Evolutionary conservation across 768 basidiomycete species (phyloP), one percentile per base, ranked within the genome.

Genomic region (Termitomyces sp.): DNA sequence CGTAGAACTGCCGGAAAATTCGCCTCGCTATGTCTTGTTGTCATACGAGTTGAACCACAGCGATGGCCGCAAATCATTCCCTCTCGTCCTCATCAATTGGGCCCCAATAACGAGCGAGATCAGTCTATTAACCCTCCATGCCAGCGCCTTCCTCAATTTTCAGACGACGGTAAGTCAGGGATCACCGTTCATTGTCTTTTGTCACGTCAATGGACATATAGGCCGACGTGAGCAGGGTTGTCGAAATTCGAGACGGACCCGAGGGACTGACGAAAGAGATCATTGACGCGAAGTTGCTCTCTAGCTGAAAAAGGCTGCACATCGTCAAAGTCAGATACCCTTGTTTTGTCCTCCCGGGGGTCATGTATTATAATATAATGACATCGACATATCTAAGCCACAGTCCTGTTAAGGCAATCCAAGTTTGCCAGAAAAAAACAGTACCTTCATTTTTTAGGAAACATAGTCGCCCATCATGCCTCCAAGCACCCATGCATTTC

Each of bases 61-160:
- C 9, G 94, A 96, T 65, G 94, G 93, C 3, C 79, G 94, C 48
- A 90, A 79, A 59, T 94, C 91, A 1, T 91, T 87, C 64, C 94
- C 94, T 2, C 76, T 97, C 12, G 85, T 92, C 13, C 77, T 96
- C 48, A 75, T 97, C 70, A 94, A 95, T 74, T 97, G 94, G 94
- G 82, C 84, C 26, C 94, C 93, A 18, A 79, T 75, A 3, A 79
- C 85, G 8, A 87, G 85, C 64, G 92, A 94, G 69, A 92, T 82
- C 32, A 80, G 84, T 28, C 75, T 92, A 63, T 75, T 83, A 58
- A 92, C 92, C 5, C 77, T 96, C 6, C 90, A 97, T 64, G 93
- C 93, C 3, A 92, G 90, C 61, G 88, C 87, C 36, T 75, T 90
- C 43, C 67, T 91, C 53, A 81, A 87, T 62, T 95, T 97, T 73